Percentiles rank a stretch among this genome's conserved stretches.
Evolutionary conservation across 1,139 yeast genomes (phyloP).

Genomic region (Lizanozyma gosingica): DNA sequence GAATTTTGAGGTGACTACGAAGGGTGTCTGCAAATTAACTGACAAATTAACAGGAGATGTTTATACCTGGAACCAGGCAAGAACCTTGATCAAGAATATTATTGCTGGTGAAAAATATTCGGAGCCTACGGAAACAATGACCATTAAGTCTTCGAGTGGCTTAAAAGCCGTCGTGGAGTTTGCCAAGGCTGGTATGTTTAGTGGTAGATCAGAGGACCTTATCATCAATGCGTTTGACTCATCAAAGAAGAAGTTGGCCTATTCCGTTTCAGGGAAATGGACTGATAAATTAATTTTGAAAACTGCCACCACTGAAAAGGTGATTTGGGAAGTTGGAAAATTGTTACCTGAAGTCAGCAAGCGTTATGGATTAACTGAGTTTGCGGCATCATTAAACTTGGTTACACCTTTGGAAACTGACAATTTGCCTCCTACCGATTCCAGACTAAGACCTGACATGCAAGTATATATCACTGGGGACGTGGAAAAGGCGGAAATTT

Average conservation of each 20-base stretch:
- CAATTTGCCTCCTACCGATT: slow-evolving; percentile 72
- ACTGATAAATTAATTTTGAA: slow-evolving; percentile 48
- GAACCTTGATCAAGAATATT: slow-evolving; percentile 72
- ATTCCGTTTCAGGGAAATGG: slow-evolving; percentile 66
- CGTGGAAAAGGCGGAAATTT: slow-evolving; percentile 57
- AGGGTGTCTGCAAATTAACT: slow-evolving; percentile 54
- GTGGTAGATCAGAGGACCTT: slow-evolving; percentile 82
- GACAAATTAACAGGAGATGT: slow-evolving; percentile 58
- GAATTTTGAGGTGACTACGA: slow-evolving; percentile 71
- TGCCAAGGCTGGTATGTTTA: slow-evolving; percentile 65
- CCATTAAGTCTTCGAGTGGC: slow-evolving; percentile 61
- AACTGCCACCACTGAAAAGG: slow-evolving; percentile 31
- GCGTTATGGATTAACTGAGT: slow-evolving; percentile 80
- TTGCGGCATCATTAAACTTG: slow-evolving; percentile 74
- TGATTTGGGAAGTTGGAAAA: slow-evolving; percentile 60
- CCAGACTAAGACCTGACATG: slow-evolving; percentile 84
- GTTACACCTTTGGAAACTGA: slow-evolving; percentile 62
- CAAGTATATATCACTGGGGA: slow-evolving; percentile 61
- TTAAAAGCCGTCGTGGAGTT: slow-evolving; percentile 63
- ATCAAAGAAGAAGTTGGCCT: slow-evolving; percentile 25
- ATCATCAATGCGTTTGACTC: slow-evolving; percentile 43
- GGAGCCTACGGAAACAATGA: slow-evolving; percentile 74
- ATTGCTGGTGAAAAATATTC: slow-evolving; percentile 92
- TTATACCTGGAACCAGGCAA: slow-evolving; percentile 76
- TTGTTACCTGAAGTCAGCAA: slow-evolving; percentile 49